A percentile compares a stretch with the other conserved stretches of the same genome.
These are phyloP conservation scores for Xerocomus spinulosus DNA, from an alignment of 768 basidiomycete genomes.

Conservation along the genomic window DNA sequence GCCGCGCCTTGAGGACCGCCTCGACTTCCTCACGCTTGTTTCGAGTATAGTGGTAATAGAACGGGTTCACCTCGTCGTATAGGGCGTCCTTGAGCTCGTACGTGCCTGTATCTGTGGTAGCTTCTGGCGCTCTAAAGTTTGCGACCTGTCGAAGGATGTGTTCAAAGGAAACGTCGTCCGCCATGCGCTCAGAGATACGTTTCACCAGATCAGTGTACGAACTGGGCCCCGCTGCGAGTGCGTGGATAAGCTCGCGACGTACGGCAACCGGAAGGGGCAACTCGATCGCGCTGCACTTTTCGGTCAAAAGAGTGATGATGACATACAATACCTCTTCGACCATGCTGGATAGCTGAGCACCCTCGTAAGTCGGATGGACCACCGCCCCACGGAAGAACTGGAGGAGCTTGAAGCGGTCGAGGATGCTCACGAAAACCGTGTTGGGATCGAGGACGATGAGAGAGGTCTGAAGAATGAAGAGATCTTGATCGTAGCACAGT, in stretches of 20 bases:
- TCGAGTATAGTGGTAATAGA: slow-evolving; percentile 92
- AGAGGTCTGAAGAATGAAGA: slow-evolving; percentile 84
- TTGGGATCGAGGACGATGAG: slow-evolving; percentile 77
- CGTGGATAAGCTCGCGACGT: slow-evolving; percentile 84
- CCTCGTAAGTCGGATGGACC: slow-evolving; percentile 58
- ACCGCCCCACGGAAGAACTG: slow-evolving; percentile 70
- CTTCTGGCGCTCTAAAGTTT: slow-evolving; percentile 76
- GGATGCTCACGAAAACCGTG: slow-evolving; percentile 74
- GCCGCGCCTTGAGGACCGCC: slow-evolving; percentile 58
- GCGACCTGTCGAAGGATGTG: slow-evolving; percentile 74
- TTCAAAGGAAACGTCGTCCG: slow-evolving; percentile 81
- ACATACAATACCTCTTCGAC: slow-evolving; percentile 90
- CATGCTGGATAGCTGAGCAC: slow-evolving; percentile 71
- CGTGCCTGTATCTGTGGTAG: slow-evolving; percentile 70
- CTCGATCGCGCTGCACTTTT: slow-evolving; percentile 68
- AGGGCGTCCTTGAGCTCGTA: slow-evolving; percentile 84
- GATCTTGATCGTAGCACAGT: slow-evolving; percentile 92
- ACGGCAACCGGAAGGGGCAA: slow-evolving; percentile 62
- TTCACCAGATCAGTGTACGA: slow-evolving; percentile 90
- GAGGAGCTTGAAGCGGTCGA: slow-evolving; percentile 83
- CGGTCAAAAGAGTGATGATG: slow-evolving; percentile 81
- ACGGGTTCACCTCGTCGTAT: slow-evolving; percentile 88
- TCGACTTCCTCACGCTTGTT: slow-evolving; percentile 94
- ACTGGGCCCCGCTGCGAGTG: slow-evolving; percentile 81
- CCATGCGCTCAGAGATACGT: slow-evolving; percentile 82